Evolutionary conservation across 2,329 filamentous ascomycete genomes (phyloP).

Genomic region (Colletotrichum paranaense): DNA sequence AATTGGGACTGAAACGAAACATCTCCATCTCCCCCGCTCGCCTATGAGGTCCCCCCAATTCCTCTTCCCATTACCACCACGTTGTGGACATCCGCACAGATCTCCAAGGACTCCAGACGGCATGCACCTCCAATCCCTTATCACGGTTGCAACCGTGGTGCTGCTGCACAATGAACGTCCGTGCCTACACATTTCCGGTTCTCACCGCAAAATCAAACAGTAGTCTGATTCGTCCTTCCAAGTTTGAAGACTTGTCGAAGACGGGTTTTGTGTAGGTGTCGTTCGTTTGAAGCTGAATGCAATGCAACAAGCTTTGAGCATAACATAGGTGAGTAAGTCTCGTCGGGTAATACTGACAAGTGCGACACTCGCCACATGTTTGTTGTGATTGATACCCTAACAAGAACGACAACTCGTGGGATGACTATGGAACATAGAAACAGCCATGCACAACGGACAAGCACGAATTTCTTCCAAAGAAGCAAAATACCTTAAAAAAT

Average conservation of each 20-base stretch:
- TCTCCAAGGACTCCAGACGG: constrained; percentile 19
- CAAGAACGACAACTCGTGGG: not conserved
- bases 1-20: constrained; percentile 31
- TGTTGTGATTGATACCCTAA: not conserved
- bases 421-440: not conserved
- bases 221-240: constrained; percentile 1
- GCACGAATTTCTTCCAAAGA: not conserved
- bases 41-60: not conserved
- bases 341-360: not conserved
- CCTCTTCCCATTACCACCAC: not conserved
- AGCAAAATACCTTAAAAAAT: not conserved
- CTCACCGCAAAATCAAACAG: constrained; percentile 19
- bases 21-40: not conserved
- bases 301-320: not conserved
- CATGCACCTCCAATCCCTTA: constrained; percentile 25
- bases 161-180: constrained; percentile 9
- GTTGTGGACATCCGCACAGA: constrained; percentile 12
- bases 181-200: constrained; percentile 4
- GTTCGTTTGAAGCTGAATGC: not conserved
- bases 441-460: not conserved
- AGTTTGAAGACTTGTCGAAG: constrained; percentile 3
- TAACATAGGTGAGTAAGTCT: not conserved
- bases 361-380: not conserved
- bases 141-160: constrained; percentile 24
- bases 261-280: not conserved